Base-by-base conservation (phyloP, 2,329 filamentous ascomycete genomes). In the Aspergillus felis region DNA sequence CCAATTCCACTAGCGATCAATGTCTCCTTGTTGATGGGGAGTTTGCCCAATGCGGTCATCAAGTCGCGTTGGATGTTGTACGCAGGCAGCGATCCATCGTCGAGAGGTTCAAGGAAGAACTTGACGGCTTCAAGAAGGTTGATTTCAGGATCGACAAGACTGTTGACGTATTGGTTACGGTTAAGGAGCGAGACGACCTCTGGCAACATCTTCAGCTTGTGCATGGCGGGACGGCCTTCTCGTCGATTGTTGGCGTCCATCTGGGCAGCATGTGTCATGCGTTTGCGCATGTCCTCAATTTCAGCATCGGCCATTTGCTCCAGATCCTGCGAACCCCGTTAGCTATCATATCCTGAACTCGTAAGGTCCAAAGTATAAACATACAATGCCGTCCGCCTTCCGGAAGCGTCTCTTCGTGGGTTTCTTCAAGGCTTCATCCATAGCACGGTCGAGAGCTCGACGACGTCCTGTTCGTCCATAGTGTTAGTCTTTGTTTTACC, bases 41-140 rank as follows among this genome's bases (percentile, higher is more conserved):
- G 82, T 67, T 86, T 87, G 20, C 83, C 84, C 41, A 99, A 81
- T 25, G 91, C 89, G 27, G 85, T 84, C 73, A 99, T 94, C 47
- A 99, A 85, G 72, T 97, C 92, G 60, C 92, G 91, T 78, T 99
- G 94, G 64, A 99, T 97, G 71, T 94, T 94, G 78, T 97, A 99
- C 29, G 94, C 93, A 0, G 94, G 94, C 51, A 99, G 83, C 59
- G 91, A 93, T 57, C 93, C 94, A 71, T 97, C 93, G 67, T 93
- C 92, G 49, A 97, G 83, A 0, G 94, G 94, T 73, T 99, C 94
- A 24, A 99, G 84, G 82, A 97, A 97, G 82, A 96, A 97, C 71
- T 93, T 92, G 69, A 99, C 91, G 14, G 92, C 90, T 75, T 96
- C 91, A 42, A 99, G 80, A 61, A 99, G 89, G 78, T 97, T 97